phyloP scores from a whole-genome alignment of 2,329 filamentous ascomycete genomes.

The Daldinia eschscholtzii region DNA sequence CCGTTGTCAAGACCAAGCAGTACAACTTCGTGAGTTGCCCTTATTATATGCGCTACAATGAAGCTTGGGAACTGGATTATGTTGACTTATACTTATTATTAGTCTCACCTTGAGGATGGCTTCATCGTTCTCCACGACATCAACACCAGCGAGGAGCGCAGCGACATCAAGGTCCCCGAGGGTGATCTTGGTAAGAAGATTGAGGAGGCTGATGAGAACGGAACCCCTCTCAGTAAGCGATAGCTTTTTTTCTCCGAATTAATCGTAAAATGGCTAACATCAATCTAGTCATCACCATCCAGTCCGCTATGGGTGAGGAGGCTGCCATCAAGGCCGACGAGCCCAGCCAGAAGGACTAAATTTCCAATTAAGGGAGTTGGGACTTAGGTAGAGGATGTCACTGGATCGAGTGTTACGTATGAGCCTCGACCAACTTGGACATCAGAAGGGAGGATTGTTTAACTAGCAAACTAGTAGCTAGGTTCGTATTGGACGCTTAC shows the following conservation, averaged over 20 bases:
- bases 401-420: conserved; percentile 17
- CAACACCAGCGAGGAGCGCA: conserved; percentile 82
- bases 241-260: background rate
- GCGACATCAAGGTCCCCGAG: conserved; percentile 94
- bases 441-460: conserved; percentile 34
- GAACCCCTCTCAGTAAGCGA: conserved; percentile 91
- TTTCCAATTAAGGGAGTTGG: conserved; percentile 29
- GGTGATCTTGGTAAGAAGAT: conserved; percentile 91
- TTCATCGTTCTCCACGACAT: conserved; percentile 96
- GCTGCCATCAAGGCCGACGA: conserved; percentile 93
- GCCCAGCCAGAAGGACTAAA: conserved; percentile 68
- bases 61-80: background rate
- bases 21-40: conserved; percentile 65
- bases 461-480: conserved; percentile 45
- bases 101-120: conserved; percentile 92
- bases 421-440: conserved; percentile 36
- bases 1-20: conserved; percentile 96
- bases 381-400: conserved; percentile 31
- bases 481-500: conserved; percentile 31
- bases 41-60: background rate
- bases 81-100: conserved; percentile 62
- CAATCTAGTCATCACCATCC: conserved; percentile 84
- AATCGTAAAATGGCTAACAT: conserved; percentile 41
- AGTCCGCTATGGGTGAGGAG: conserved; percentile 97
- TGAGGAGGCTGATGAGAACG: conserved; percentile 82